Percentiles rank a stretch among this genome's conserved stretches.
phyloP scores from a whole-genome alignment of 2,329 filamentous ascomycete species.

The Fusarium mexicanum region DNA sequence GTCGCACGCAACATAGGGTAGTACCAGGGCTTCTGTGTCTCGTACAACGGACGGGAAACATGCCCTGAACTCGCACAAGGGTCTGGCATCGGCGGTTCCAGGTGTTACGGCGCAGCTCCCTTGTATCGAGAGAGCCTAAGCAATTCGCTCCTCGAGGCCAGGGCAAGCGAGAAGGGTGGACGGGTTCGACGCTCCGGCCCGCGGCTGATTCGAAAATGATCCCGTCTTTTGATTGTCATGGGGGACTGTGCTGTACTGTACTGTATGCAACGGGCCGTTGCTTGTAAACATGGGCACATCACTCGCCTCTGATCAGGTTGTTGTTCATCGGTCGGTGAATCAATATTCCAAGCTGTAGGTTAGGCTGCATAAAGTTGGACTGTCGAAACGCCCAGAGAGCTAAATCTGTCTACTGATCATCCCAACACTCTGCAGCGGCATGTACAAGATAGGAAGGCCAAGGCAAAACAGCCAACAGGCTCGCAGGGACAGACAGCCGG shows the following conservation, averaged over 20 bases:
- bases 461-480: conserved; percentile 19
- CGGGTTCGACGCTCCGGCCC: conserved; percentile 34
- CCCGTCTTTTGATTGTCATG: conserved; percentile 12
- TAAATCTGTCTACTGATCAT: neutral
- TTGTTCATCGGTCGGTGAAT: conserved; percentile 2
- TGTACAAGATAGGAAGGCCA: conserved; percentile 29
- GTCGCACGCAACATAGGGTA: conserved; percentile 1
- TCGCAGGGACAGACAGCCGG: neutral
- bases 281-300: neutral
- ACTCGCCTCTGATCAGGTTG: neutral
- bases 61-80: conserved; percentile 15
- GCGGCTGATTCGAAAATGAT: conserved; percentile 19
- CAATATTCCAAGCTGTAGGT: neutral
- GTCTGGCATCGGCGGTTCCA: conserved; percentile 15
- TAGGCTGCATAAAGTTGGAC: conserved; percentile 8
- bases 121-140: conserved; percentile 29
- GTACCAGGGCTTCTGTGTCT: conserved; percentile 25
- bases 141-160: conserved; percentile 38
- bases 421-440: neutral
- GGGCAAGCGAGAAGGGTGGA: conserved; percentile 39
- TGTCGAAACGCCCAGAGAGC: neutral
- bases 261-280: conserved; percentile 19
- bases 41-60: conserved; percentile 10
- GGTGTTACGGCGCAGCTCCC: conserved; percentile 32
- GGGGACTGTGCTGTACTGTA: neutral